Percentiles rank a stretch among this genome's conserved stretches.
Evolutionary conservation across 2,329 filamentous ascomycete species (phyloP).

Genomic region (Ustulina deusta): DNA sequence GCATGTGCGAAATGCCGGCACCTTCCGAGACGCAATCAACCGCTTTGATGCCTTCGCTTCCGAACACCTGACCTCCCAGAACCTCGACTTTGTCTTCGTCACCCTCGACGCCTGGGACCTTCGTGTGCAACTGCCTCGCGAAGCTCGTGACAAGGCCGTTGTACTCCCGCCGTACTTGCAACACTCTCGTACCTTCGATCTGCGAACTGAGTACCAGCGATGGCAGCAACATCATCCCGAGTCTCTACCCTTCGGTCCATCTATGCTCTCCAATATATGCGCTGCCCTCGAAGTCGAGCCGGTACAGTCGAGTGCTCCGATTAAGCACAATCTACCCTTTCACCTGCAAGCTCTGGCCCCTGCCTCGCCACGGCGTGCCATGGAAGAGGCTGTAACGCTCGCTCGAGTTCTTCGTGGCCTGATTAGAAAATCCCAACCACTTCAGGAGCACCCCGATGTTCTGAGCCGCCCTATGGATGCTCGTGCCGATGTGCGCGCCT

Average conservation of each 20-base stretch:
- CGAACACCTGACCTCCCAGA: conserved; percentile 90
- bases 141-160: conserved; percentile 97
- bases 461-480: conserved; percentile 96
- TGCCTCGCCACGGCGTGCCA: conserved; percentile 92
- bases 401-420: conserved; percentile 91
- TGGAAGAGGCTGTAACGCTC: conserved; percentile 97
- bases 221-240: conserved; percentile 99
- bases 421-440: conserved; percentile 94
- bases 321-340: conserved; percentile 98
- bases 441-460: conserved; percentile 94
- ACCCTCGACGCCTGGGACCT: conserved; percentile 99
- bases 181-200: conserved; percentile 96
- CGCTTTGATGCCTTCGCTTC: conserved; percentile 94
- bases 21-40: conserved; percentile 95
- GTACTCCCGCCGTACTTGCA: conserved; percentile 96
- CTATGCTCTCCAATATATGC: conserved; percentile 96
- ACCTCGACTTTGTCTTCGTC: conserved; percentile 97
- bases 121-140: conserved; percentile 94
- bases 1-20: conserved; percentile 96
- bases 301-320: conserved; percentile 95
- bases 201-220: conserved; percentile 96
- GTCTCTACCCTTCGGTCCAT: conserved; percentile 95
- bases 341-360: conserved; percentile 96
- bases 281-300: conserved; percentile 98
- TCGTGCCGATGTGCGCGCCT: conserved; percentile 93